Evolutionary conservation across 345 rosid species (phyloP).

Genomic region (Eucalyptus globulus): DNA sequence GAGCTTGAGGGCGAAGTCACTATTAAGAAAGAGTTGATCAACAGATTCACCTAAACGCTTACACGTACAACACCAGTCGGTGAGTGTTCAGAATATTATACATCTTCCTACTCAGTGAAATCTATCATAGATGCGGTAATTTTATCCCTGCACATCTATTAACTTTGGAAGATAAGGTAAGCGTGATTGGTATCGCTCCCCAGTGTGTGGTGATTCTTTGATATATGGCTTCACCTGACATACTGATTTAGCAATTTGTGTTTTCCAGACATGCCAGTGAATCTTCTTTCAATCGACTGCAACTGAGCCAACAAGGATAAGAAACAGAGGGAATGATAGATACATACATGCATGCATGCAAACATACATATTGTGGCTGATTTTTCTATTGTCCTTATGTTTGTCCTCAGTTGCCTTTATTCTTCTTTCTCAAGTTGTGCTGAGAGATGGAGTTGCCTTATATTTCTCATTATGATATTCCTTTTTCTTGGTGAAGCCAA

Average conservation of each 20-base stretch:
- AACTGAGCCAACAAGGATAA: not conserved
- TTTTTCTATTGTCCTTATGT: not conserved
- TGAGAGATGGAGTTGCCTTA: not conserved
- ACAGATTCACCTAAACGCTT: not conserved
- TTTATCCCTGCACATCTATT: not conserved
- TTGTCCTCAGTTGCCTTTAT: not conserved
- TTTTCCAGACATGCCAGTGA: not conserved
- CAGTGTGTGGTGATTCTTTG: not conserved
- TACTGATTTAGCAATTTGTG: not conserved
- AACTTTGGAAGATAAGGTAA: not conserved
- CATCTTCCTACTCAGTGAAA: not conserved
- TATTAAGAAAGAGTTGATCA: not conserved
- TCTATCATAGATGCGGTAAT: not conserved
- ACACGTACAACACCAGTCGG: not conserved
- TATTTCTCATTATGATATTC: not conserved
- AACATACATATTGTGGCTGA: not conserved
- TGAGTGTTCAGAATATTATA: not conserved
- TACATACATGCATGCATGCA: not conserved
- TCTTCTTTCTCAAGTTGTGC: not conserved
- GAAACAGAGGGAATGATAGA: not conserved
- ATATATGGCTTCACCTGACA: not conserved
- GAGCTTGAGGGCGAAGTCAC: not conserved
- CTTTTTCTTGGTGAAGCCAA: conserved; percentile 41
- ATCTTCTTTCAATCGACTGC: not conserved
- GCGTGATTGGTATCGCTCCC: not conserved